Evolutionary conservation across 371 early-diverging fungal genomes (phyloP).

Genomic region (Mortierella sp.): DNA sequence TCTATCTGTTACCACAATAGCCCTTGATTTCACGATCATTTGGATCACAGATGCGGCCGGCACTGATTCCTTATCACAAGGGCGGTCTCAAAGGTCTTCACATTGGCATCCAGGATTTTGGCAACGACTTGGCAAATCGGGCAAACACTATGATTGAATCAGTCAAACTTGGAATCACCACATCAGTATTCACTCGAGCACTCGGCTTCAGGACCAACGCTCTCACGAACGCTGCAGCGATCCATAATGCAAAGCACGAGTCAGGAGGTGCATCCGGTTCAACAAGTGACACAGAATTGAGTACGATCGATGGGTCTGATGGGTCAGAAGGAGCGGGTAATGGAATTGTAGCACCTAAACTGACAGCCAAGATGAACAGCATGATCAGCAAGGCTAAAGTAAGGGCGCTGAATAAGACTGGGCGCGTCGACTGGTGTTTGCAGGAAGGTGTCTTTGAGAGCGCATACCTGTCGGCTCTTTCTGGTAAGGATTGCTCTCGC

Average conservation of each 20-base stretch:
- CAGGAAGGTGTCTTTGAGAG: constrained; percentile 87
- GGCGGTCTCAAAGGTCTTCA: constrained; percentile 83
- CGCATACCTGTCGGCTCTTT: constrained; percentile 81
- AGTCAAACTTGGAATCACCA: constrained; percentile 70
- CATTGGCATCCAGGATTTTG: constrained; percentile 72
- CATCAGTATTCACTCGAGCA: constrained; percentile 67
- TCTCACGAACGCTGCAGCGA: constrained; percentile 30
- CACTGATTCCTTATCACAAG: constrained; percentile 83
- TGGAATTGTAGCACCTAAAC: constrained; percentile 19
- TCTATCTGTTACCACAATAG: not conserved
- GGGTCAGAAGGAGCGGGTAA: constrained; percentile 23
- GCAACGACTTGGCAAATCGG: constrained; percentile 76
- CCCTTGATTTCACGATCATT: constrained; percentile 56
- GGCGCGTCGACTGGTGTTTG: constrained; percentile 82
- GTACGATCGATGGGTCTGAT: constrained; percentile 44
- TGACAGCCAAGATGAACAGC: constrained; percentile 60
- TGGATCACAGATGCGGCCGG: constrained; percentile 73
- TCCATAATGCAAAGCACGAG: constrained; percentile 35
- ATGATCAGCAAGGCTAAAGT: constrained; percentile 57
- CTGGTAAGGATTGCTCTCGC: constrained; percentile 25
- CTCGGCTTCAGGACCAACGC: constrained; percentile 59
- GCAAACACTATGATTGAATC: constrained; percentile 80
- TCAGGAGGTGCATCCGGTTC: constrained; percentile 22
- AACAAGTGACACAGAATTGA: constrained; percentile 50
- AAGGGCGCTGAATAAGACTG: constrained; percentile 74